phyloP scores from a whole-genome alignment of 441 rosid species.

The Pelargonium fulgidum region DNA sequence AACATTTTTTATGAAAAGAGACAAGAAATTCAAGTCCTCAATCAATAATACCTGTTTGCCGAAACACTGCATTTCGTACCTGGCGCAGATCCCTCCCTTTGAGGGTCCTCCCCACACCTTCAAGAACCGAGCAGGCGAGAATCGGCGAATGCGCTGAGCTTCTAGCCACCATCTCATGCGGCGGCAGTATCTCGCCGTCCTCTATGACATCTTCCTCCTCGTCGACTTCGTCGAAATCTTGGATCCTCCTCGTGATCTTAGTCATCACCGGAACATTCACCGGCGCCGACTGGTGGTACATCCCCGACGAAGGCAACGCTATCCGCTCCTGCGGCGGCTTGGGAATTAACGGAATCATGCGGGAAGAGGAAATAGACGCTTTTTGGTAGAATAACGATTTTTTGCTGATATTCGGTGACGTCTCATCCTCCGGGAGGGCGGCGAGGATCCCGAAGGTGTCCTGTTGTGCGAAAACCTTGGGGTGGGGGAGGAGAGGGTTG shows the following conservation, averaged over 20 bases:
- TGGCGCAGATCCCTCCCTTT: conserved; percentile 85
- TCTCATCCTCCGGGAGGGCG: conserved; percentile 47
- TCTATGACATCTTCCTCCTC: conserved; percentile 38
- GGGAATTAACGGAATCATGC: conserved; percentile 50
- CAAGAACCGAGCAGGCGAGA: conserved; percentile 68
- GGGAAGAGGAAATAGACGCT: conserved; percentile 41
- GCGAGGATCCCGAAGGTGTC: conserved; percentile 63
- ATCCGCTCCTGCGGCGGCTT: conserved; percentile 51
- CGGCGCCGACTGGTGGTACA: conserved; percentile 61
- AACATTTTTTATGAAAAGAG: background rate
- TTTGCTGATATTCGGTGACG: conserved; percentile 11
- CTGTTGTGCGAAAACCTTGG: conserved; percentile 29
- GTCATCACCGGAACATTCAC: conserved; percentile 59
- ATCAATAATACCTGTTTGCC: conserved; percentile 77
- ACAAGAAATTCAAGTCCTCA: conserved; percentile 24
- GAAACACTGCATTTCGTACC: conserved; percentile 80
- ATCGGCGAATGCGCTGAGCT: conserved; percentile 46
- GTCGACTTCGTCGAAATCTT: conserved; percentile 39
- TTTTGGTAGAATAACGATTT: conserved; percentile 54
- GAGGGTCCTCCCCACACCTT: conserved; percentile 82
- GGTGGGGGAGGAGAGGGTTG: conserved; percentile 25
- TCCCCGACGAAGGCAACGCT: conserved; percentile 28
- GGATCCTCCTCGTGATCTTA: conserved; percentile 33
- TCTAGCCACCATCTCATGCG: conserved; percentile 79
- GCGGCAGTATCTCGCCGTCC: conserved; percentile 61